Base-by-base conservation (phyloP, 176 grass and related monocot species). In the Aegilops tauschii region DNA sequence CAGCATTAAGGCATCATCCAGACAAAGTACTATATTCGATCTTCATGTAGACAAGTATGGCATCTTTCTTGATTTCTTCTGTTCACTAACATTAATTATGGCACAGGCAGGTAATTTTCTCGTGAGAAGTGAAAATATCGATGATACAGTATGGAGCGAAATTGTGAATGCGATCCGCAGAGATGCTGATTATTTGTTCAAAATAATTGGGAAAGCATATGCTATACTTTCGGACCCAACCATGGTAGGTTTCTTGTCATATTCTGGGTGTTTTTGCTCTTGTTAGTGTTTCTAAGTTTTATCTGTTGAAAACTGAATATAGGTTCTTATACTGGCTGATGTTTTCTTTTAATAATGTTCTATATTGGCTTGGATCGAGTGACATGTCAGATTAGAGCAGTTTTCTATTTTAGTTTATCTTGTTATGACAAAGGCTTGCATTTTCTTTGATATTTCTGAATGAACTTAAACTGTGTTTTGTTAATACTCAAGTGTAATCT, bases 201-300 rank as follows among this genome's bases (percentile, higher is more conserved):
- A 98, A 92, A 65, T 98, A 56, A 98, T 98, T 74, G 96, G 92
- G 32, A 91, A 98, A 64, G 92, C 96, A 44, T 98, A 98, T 82
- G 80, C 91, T 80, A 83, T 98, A 79, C 96, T 98, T 88, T 95
- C 86, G 45, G 90, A 94, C 63, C 54, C 86, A 45, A 86, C 81
- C 77, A 91, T 84, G 93, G 96, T 98, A 94, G 82, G 28, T 75
- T 34, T 18, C 52, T 9, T 29, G 25, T 56, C 8, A 76, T 80
- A 61, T 82, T 85, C 80, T 85, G 18, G 18, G 56, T 78, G 23
- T 73, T 74, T 74, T 74, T 62, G 5, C 14, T 65, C 27, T 66
- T 72, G 20, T 71, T 87, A 67, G 31, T 12, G 6, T 81, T 42
- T 67, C 45, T 58, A 13, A 32, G 8, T 84, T 76, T 80, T 64